Evolutionary conservation across 345 rosid species (phyloP).

Genomic region (Carallia brachiata): DNA sequence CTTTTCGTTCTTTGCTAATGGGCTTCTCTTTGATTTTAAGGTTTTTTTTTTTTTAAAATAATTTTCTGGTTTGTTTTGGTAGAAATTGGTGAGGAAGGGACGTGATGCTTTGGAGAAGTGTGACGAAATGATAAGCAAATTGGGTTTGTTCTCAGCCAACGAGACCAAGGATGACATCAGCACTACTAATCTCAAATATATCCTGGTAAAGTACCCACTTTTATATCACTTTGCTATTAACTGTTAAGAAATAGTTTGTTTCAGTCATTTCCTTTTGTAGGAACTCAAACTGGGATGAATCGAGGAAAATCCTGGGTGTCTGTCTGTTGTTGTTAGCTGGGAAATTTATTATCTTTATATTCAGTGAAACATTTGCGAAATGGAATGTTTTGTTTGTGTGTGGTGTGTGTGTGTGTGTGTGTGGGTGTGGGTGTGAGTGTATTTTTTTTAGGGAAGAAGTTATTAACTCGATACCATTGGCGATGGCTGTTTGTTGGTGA

Average conservation of each 20-base stretch:
- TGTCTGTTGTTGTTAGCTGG: too few species aligned
- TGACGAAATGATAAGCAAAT: slow-evolving; percentile 76
- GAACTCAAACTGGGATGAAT: too few species aligned
- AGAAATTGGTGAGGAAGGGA: slow-evolving; percentile 75
- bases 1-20: not conserved
- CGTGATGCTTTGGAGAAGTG: slow-evolving; percentile 64
- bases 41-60: too few species aligned
- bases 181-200: slow-evolving; percentile 78
- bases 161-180: slow-evolving; percentile 89
- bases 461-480: too few species aligned
- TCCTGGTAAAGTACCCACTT: slow-evolving; percentile 48
- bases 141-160: slow-evolving; percentile 80
- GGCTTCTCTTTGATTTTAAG: not conserved
- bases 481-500: too few species aligned
- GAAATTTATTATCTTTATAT: too few species aligned
- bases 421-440: too few species aligned
- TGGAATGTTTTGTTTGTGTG: too few species aligned
- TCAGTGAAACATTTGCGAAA: too few species aligned
- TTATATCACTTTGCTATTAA: not conserved
- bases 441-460: too few species aligned
- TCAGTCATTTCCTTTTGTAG: not conserved
- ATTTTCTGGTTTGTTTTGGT: not conserved
- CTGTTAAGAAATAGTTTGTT: not conserved
- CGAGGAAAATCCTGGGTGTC: too few species aligned
- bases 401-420: too few species aligned